A percentile compares a stretch with the other conserved stretches of the same genome.
Conservation (phyloP, 768 basidiomycete species). For the Clitopilus passeckerianus region DNA sequence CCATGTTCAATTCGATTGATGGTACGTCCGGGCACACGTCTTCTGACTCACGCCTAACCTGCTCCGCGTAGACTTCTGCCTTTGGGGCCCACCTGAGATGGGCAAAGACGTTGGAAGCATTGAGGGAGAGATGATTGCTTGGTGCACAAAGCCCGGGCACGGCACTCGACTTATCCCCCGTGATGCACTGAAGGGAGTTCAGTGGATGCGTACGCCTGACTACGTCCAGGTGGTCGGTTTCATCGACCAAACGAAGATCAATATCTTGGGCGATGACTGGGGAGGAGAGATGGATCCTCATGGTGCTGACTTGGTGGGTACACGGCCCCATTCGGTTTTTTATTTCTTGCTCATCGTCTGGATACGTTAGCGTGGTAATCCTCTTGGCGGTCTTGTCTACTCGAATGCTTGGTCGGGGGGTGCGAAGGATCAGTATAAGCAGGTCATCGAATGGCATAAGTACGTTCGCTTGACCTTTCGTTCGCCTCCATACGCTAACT, state of each 20-base stretch:
- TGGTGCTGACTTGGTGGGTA: constrained; percentile 38
- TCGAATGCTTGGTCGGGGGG: constrained; percentile 43
- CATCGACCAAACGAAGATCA: constrained; percentile 50
- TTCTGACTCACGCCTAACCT: background rate
- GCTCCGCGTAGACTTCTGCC: constrained; percentile 45
- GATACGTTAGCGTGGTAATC: constrained; percentile 63
- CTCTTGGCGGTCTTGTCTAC: constrained; percentile 67
- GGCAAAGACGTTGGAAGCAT: constrained; percentile 48
- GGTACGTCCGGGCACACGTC: constrained; percentile 24
- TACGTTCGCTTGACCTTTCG: constrained; percentile 20
- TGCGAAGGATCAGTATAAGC: constrained; percentile 38
- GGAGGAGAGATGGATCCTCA: constrained; percentile 74
- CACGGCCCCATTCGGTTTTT: background rate
- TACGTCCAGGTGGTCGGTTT: constrained; percentile 56
- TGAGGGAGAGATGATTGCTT: constrained; percentile 60
- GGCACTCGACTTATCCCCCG: constrained; percentile 62
- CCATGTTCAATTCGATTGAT: constrained; percentile 43
- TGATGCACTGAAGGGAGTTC: constrained; percentile 51
- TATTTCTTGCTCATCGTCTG: background rate
- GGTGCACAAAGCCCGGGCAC: constrained; percentile 57
- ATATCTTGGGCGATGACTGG: constrained; percentile 41
- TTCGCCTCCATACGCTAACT: background rate
- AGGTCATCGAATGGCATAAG: constrained; percentile 69
- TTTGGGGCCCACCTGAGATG: constrained; percentile 46
- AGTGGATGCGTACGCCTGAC: constrained; percentile 45